Evolutionary conservation across 1,139 yeast genomes (phyloP).

Genomic region (Yamadazyma epiphylla): DNA sequence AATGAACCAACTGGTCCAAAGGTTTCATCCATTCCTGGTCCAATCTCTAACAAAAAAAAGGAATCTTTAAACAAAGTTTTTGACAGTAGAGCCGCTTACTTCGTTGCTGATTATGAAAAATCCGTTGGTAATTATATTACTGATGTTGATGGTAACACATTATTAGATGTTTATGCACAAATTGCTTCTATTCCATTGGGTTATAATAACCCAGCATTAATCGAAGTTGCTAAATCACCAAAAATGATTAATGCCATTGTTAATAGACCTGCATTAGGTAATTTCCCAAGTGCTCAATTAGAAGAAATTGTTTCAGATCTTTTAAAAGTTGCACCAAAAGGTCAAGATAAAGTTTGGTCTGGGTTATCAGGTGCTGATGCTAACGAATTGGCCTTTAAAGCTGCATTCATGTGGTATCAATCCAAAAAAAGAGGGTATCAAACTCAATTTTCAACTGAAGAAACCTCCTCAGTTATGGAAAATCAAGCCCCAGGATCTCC

Average conservation of each 20-base stretch:
- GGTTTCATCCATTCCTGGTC: slow-evolving; percentile 60
- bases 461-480: slow-evolving; percentile 58
- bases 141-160: slow-evolving; percentile 66
- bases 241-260: slow-evolving; percentile 66
- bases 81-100: slow-evolving; percentile 67
- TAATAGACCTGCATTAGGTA: slow-evolving; percentile 73
- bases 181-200: slow-evolving; percentile 74
- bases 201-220: slow-evolving; percentile 69
- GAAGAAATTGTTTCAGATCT: slow-evolving; percentile 54
- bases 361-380: slow-evolving; percentile 84
- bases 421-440: slow-evolving; percentile 53
- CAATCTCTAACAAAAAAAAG: slow-evolving; percentile 45
- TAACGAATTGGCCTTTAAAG: slow-evolving; percentile 80
- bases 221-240: slow-evolving; percentile 56
- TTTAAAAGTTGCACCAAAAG: slow-evolving; percentile 66
- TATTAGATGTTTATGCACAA: slow-evolving; percentile 67
- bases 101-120: slow-evolving; percentile 61
- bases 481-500: slow-evolving; percentile 74
- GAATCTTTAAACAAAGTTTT: slow-evolving; percentile 52
- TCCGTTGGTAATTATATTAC: slow-evolving; percentile 68
- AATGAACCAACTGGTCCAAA: slow-evolving; percentile 62
- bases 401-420: slow-evolving; percentile 76
- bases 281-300: slow-evolving; percentile 65
- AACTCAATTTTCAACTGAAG: slow-evolving; percentile 54
- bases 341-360: slow-evolving; percentile 66